Base-by-base conservation (phyloP, 352 stramenopile genomes). In the Globisporangium irregulare region DNA sequence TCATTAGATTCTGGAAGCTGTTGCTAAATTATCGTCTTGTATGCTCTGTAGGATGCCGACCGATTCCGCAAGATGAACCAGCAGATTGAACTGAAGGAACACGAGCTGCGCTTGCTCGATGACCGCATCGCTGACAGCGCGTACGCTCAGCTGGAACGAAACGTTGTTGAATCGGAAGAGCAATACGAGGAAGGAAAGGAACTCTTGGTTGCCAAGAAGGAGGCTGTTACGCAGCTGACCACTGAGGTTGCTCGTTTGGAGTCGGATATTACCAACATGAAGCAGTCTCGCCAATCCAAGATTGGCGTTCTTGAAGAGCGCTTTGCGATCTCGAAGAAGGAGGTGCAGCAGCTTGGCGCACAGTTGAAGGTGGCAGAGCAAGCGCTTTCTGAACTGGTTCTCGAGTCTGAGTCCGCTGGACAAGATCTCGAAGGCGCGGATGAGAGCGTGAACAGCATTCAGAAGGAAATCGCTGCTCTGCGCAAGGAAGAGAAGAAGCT, bases 1-100 rank as follows among this genome's bases (percentile, higher is more conserved):
- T 51, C 14, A 4, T 50, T n/a, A 50, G 14, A 46, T 18, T 20
- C 18, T 32, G 29, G 22, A n/a, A 41, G 27, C 63, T 27, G 55
- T 61, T 4, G 9, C 18, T 29, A 20, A 43, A 2, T 27, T 20
- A 29, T 27, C 10, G 15, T 55, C 5, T 5, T 7, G 22, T 63
- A 27, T 57, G 34, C 71, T 20, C 1, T 61, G 0, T 56, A 91
- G 76, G 87, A 96, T 73, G 80, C 81, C 18, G 78, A 86, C 18
- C 75, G 86, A 18, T 96, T 92, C 66, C 83, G 81, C 36, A 82
- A 89, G 24, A 62, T 94, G 24, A 88, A 80, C 32, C 82, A 94
- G 55, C 82, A 94, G 54, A 77, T 95, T 59, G 87, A 95, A 41
- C 70, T 96, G 25, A 96, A 96, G 65, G 77, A 92, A 56, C 89